Base-by-base conservation (phyloP, 352 stramenopile species). In the Globisporangium rhizosaccharum region DNA sequence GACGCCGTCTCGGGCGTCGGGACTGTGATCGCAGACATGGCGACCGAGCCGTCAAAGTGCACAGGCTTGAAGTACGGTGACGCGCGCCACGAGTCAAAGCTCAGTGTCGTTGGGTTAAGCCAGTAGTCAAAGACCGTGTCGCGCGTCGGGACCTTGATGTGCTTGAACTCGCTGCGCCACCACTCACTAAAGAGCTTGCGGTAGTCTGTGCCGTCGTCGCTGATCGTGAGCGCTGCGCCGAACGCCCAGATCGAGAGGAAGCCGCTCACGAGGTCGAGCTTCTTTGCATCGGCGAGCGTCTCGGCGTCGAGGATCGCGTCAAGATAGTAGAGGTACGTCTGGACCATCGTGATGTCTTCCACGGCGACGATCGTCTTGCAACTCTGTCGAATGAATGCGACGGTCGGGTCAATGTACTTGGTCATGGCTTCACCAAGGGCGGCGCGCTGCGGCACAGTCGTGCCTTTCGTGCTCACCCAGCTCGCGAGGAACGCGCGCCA, bases 41-140 rank as follows among this genome's bases (percentile, higher is more conserved):
- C 36, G 9, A 90, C 79, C 9, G 76, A 88, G 9, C 80, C 80
- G 45, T 94, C 82, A 51, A 85, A 94, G 26, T 87, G 74, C 0
- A 94, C 87, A 3, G 58, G 66, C 53, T 85, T 86, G 64, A 98
- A 98, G 57, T 89, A 96, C 4, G 91, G 90, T 2, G 85, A 97
- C n/a, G 94, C 89, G 15, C 86, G 86, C 95, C 95, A 98, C 18
- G 85, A 87, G 45, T 98, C 94, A 62, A 98, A 98, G 6, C 67
- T 65, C 48, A 96, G 72, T 2, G 84, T 87, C 25, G 75, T 87
- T 0, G 90, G 85, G 55, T 99, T 94, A 25, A 98, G 75, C 81
- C 88, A 99, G 67, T 98, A 99, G 70, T 99, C 96, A 56, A 99
- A 99, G 1, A 99, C 88, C 0, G 92, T 97, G 55, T 98, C 85